These are phyloP conservation scores for Hibiscus mutabilis DNA, from an alignment of 345 rosid species.

Conservation along the genomic window DNA sequence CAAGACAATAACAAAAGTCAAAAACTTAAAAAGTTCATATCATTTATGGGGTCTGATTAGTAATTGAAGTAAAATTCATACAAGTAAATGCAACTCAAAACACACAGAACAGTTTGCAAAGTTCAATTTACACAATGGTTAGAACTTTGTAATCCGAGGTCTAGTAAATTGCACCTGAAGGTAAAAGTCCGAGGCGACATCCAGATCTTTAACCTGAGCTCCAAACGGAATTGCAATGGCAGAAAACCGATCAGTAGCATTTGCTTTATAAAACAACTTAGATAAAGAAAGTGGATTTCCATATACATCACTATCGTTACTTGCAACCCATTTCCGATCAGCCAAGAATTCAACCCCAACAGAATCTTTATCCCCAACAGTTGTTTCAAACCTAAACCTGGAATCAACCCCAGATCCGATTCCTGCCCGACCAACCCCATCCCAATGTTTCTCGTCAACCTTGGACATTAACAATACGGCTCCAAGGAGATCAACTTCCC, in stretches of 20 bases:
- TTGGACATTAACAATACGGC: conserved; percentile 47
- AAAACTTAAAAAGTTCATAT: neutral
- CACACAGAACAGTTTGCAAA: neutral
- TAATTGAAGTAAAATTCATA: neutral
- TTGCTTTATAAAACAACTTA: conserved; percentile 59
- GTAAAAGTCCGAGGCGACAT: conserved; percentile 26
- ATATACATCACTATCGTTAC: conserved; percentile 19
- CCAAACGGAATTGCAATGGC: conserved; percentile 66
- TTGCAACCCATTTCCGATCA: conserved; percentile 30
- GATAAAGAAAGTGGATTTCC: conserved; percentile 52
- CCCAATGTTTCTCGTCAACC: conserved; percentile 35
- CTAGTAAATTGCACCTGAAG: conserved; percentile 39
- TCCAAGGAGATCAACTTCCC: conserved; percentile 69
- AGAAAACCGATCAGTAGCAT: conserved; percentile 62
- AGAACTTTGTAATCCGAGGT: neutral
- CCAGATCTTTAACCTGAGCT: conserved; percentile 67
- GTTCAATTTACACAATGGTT: neutral
- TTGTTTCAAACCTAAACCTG: conserved; percentile 62
- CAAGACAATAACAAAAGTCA: neutral
- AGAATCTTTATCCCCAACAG: conserved; percentile 43
- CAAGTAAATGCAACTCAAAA: neutral
- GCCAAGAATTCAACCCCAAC: conserved; percentile 63
- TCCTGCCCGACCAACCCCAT: conserved; percentile 46
- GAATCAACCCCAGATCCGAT: conserved; percentile 54
- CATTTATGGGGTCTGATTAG: neutral